Base-by-base conservation (phyloP, 768 basidiomycete species). In the Calvatia gigantea region DNA sequence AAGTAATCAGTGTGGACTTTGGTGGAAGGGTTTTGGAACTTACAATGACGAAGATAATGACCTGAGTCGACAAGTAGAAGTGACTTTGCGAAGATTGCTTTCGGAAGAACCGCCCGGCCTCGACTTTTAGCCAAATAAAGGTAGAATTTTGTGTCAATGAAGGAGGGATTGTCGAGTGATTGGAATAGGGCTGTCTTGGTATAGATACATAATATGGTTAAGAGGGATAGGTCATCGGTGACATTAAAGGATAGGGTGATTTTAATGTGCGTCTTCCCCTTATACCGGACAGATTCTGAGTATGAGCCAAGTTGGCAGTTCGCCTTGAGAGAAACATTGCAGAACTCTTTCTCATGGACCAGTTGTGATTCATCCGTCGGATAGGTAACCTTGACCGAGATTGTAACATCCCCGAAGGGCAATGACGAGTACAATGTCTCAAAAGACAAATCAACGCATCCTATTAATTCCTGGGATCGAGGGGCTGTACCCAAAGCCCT, bases 91-190 rank as follows among this genome's bases (percentile, higher is more conserved):
- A 38, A 59, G 0, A 59, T 23, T 11, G 42, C 31, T 28, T 42
- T 50, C 3, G 54, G 51, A 9, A 19, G 14, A 12, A 29, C 39
- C 27, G 47, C 23, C 17, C 27, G 32, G 15, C 49, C 37, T 39
- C 44, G 42, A 0, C 45, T 21, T 14, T 38, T 45, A 6, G 54
- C 33, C 1, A 54, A 59, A n/a, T 47, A 51, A 11, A 59, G 54
- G 31, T 51, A 59, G 44, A 59, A 59, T 25, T 59, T 59, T 12
- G 50, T 42, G 19, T 59, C 58, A 14, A 51, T 46, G 37, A 55
- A 55, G 14, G 45, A 39, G 5, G 54, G 54, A 1, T 28, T 37
- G n/a, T 55, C 54, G 5, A 55, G 54, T 25, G 54, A 47, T 14
- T 38, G 27, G 1, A 12, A 27, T 14, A 55, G 21, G 25, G 19